Evolutionary conservation across 352 stramenopile genomes (phyloP).

Genomic region (Phytopythium boreale): DNA sequence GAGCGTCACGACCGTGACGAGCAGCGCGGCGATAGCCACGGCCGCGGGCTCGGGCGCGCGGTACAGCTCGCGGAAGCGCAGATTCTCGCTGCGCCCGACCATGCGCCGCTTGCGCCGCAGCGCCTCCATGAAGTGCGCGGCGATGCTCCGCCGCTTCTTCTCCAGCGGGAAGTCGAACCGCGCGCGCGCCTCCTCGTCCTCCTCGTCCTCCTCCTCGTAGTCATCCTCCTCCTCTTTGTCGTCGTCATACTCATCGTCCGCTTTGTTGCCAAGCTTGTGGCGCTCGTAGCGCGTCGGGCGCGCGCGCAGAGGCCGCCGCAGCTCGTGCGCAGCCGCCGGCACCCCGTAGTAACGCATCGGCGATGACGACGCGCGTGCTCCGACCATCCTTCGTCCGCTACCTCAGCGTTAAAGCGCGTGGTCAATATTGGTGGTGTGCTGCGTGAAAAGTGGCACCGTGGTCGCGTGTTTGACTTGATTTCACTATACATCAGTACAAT

Average conservation of each 20-base stretch:
- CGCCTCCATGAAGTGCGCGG: slow-evolving; percentile 34
- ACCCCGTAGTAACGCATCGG: background rate
- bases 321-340: background rate
- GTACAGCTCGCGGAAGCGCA: slow-evolving; percentile 78
- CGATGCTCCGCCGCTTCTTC: slow-evolving; percentile 23
- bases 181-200: slow-evolving; percentile 40
- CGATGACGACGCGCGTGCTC: background rate
- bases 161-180: slow-evolving; percentile 52
- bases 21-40: slow-evolving; percentile 40
- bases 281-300: background rate
- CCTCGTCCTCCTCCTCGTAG: slow-evolving; percentile 20
- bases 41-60: slow-evolving; percentile 62
- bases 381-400: background rate
- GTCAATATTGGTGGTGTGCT: background rate
- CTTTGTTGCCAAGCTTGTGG: background rate
- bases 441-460: background rate
- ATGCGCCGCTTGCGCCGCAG: slow-evolving; percentile 64
- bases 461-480: no score
- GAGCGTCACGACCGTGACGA: slow-evolving; percentile 64
- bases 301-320: slow-evolving; percentile 2
- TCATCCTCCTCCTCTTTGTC: slow-evolving; percentile 24
- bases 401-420: background rate
- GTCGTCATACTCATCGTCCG: slow-evolving; percentile 20
- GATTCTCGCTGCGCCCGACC: slow-evolving; percentile 64
- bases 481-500: no score